A percentile compares a stretch with the other conserved stretches of the same genome.
These are phyloP conservation scores for Lepidopterella palustris DNA, from an alignment of 495 filamentous ascomycete genomes.

Conservation along the genomic window DNA sequence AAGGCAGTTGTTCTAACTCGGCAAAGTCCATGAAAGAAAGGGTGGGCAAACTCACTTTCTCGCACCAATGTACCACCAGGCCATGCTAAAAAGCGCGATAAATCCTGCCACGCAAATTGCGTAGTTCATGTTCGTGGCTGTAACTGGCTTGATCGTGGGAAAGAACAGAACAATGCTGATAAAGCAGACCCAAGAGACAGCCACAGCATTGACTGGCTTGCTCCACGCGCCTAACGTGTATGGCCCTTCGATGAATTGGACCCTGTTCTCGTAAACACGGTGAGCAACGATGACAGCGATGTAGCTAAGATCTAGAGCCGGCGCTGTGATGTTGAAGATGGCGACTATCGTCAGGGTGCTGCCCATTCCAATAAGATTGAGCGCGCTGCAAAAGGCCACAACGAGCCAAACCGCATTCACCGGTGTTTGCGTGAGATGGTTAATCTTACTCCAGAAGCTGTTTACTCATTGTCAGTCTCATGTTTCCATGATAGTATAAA, in stretches of 20 bases:
- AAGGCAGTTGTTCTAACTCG: not conserved
- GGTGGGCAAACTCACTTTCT: conserved; percentile 43
- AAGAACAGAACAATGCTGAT: conserved; percentile 65
- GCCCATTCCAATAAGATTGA: conserved; percentile 64
- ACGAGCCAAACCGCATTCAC: conserved; percentile 69
- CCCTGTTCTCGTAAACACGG: conserved; percentile 49
- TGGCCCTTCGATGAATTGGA: conserved; percentile 58
- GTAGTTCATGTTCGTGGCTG: conserved; percentile 64
- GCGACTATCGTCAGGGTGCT: conserved; percentile 59
- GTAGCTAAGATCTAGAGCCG: conserved; percentile 63
- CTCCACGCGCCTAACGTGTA: conserved; percentile 59
- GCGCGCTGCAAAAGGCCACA: conserved; percentile 52
- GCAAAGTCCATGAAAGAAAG: not conserved
- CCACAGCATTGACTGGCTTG: conserved; percentile 51
- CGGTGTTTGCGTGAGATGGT: conserved; percentile 53
- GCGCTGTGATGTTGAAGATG: conserved; percentile 67
- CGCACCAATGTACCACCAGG: conserved; percentile 62
- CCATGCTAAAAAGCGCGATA: conserved; percentile 54
- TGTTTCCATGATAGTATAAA: not conserved
- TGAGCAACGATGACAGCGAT: conserved; percentile 62
- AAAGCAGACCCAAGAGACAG: conserved; percentile 59
- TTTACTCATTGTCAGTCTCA: conserved; percentile 4
- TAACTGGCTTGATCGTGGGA: conserved; percentile 56
- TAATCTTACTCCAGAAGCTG: conserved; percentile 54
- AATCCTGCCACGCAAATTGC: conserved; percentile 58